These are phyloP conservation scores for Neurospora sp. DNA, from an alignment of 495 filamentous ascomycete species.

Conservation along the genomic window DNA sequence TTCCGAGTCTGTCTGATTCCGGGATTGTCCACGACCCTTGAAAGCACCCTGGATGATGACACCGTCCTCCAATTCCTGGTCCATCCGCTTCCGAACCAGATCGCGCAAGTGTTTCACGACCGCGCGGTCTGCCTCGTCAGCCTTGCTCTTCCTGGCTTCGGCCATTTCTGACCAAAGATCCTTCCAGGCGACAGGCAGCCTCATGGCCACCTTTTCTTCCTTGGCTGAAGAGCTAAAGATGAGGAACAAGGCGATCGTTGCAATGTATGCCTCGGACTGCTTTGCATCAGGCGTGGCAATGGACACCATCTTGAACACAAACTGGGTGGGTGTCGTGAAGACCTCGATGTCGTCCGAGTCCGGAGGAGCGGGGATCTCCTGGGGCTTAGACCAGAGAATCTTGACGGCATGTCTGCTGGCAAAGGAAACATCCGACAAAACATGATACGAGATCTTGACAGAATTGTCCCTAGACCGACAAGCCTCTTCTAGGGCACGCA, in stretches of 20 bases:
- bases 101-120: slow-evolving; percentile 51
- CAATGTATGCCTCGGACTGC: slow-evolving; percentile 81
- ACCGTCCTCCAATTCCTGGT: slow-evolving; percentile 57
- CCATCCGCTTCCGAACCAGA: slow-evolving; percentile 46
- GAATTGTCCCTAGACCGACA: slow-evolving; percentile 70
- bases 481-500: slow-evolving; percentile 70
- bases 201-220: slow-evolving; percentile 76
- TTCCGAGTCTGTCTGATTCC: slow-evolving; percentile 37
- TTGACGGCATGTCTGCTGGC: slow-evolving; percentile 63
- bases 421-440: slow-evolving; percentile 61
- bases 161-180: slow-evolving; percentile 78
- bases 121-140: slow-evolving; percentile 57
- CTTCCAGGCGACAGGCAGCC: slow-evolving; percentile 70
- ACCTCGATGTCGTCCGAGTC: slow-evolving; percentile 34
- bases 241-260: slow-evolving; percentile 70
- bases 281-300: slow-evolving; percentile 64
- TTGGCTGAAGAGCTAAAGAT: slow-evolving; percentile 65
- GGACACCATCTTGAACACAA: slow-evolving; percentile 57
- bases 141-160: slow-evolving; percentile 53
- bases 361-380: slow-evolving; percentile 42
- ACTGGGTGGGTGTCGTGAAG: slow-evolving; percentile 29
- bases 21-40: slow-evolving; percentile 48
- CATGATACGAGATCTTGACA: slow-evolving; percentile 51
- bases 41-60: slow-evolving; percentile 64
- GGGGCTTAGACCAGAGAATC: slow-evolving; percentile 71